Evolutionary conservation across 2,329 filamentous ascomycete genomes (phyloP).

Genomic region (Knoxdaviesia capensis): DNA sequence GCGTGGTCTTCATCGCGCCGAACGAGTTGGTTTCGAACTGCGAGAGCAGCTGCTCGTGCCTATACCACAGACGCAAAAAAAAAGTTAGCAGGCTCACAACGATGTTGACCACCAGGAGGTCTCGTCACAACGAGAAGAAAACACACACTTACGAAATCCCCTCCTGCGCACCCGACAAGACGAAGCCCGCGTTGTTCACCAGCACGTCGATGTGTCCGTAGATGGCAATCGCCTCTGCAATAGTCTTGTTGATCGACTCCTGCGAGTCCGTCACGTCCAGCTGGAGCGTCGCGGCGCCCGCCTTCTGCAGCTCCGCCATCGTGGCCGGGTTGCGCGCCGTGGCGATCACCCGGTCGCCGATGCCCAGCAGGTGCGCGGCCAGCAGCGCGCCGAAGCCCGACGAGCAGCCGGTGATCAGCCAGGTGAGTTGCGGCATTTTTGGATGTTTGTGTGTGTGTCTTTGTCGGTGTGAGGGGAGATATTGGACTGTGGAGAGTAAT

Average conservation of each 20-base stretch:
- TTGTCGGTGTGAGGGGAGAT: too few species aligned
- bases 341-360: constrained; percentile 26
- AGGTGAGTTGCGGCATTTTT: constrained; percentile 11
- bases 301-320: constrained; percentile 10
- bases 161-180: constrained; percentile 21
- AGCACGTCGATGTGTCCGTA: constrained; percentile 22
- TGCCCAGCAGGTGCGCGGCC: constrained; percentile 18
- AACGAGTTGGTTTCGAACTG: constrained; percentile 28
- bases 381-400: constrained; percentile 24
- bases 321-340: constrained; percentile 18
- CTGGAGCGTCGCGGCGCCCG: constrained; percentile 12
- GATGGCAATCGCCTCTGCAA: constrained; percentile 15
- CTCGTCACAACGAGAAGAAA: neutral
- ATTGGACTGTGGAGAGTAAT: too few species aligned
- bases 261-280: constrained; percentile 20
- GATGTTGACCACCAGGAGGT: too few species aligned
- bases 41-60: constrained; percentile 17
- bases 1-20: constrained; percentile 23
- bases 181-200: constrained; percentile 25
- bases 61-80: constrained; percentile 1
- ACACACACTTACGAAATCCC: constrained; percentile 9
- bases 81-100: too few species aligned
- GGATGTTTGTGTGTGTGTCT: too few species aligned
- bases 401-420: constrained; percentile 27
- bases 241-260: constrained; percentile 13